Evolutionary conservation across 495 filamentous ascomycete species (phyloP), one percentile per base, ranked within the genome.

Genomic region (Penicillium verhagenii): DNA sequence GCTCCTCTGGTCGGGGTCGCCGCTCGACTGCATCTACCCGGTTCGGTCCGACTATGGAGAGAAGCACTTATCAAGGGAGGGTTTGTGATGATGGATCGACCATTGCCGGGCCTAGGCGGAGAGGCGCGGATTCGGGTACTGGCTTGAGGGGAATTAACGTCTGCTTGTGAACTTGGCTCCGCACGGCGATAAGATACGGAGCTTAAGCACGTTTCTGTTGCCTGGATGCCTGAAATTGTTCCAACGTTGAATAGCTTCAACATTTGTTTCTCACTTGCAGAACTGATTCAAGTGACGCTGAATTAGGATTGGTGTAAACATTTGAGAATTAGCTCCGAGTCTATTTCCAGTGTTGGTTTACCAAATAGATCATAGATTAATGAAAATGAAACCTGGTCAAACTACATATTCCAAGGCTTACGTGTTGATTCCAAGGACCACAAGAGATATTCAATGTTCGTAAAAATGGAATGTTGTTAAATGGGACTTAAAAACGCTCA

Each of bases 11-110:
- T 76, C 74, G 68, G 67, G 68, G 60, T 72, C 65, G 66, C 63
- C 68, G 63, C 63, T 73, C 53, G 68, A 71, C 70, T 71, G 73
- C 75, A 78, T 78, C 72, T 72, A 78, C 71, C 72, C 71, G 72
- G 68, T 71, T 70, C 57, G 58, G 61, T 68, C 68, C 68, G 61
- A 63, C 24, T 33, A 18, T 29, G 16, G 26, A 39, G 46, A 48
- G 44, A 47, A 52, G 20, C 26, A 50, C n/a, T 57, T 50, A 50
- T 35, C 52, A 29, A 25, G 23, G 19, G 26, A 46, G 20, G 21
- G 24, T 31, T 61, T 9, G 42, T 25, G 47, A 53, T 35, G 48
- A 55, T 51, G 26, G 44, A 59, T 57, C 33, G 48, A 53, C 19
- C 57, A 66, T 50, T 26, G 39, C 54, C 40, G 31, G 50, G 51